phyloP scores from a whole-genome alignment of 2,329 filamentous ascomycete genomes.

The Paramyrothecium sp. region DNA sequence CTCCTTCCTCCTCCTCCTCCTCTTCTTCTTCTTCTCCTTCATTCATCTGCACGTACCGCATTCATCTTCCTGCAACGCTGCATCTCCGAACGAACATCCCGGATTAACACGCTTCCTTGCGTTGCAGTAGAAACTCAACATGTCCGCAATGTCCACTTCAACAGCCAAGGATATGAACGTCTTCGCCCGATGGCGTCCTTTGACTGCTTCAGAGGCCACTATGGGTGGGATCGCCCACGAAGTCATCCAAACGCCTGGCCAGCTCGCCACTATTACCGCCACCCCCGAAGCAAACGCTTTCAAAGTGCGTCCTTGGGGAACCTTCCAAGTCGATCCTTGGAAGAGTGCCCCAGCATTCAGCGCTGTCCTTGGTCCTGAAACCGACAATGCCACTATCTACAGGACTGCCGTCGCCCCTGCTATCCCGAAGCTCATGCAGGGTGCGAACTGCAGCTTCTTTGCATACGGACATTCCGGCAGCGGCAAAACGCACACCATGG shows the following conservation, averaged over 20 bases:
- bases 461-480: background rate
- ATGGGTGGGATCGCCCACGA: background rate
- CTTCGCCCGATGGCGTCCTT: constrained; percentile 5
- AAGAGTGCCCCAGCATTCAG: constrained; percentile 17
- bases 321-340: constrained; percentile 8
- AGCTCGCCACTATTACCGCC: background rate
- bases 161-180: background rate
- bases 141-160: background rate
- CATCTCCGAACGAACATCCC: no score
- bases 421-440: constrained; percentile 29
- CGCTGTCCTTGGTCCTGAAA: constrained; percentile 20
- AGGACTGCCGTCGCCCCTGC: constrained; percentile 28
- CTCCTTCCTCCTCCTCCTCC: no score
- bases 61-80: no score
- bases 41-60: no score
- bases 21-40: no score
- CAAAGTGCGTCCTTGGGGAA: constrained; percentile 2
- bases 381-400: constrained; percentile 20
- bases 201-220: background rate
- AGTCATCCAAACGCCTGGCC: background rate
- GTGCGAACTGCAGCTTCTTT: constrained; percentile 30
- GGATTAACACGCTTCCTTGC: no score
- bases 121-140: no score
- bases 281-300: background rate
- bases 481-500: background rate